phyloP scores from a whole-genome alignment of 2,329 filamentous ascomycete species.

The Aulographum hederae region DNA sequence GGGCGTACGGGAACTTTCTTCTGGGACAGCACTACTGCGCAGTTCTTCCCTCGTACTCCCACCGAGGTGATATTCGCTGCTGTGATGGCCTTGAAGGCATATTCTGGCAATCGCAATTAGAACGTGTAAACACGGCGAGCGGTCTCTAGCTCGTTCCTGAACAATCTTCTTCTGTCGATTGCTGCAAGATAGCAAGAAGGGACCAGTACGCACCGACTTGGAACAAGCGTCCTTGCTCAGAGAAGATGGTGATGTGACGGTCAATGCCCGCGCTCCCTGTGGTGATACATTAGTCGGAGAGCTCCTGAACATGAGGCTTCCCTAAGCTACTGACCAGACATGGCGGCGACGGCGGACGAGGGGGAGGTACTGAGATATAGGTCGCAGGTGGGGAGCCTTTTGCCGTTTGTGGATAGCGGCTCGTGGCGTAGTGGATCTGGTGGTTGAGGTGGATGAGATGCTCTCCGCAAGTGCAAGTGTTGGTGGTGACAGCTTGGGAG shows the following conservation, averaged over 20 bases:
- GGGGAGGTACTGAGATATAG: no score
- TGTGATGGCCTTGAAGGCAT: conserved; percentile 99
- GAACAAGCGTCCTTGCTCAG: conserved; percentile 92
- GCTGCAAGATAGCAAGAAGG: not conserved
- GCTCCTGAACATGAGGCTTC: no score
- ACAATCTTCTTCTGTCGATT: not conserved
- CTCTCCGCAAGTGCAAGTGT: no score
- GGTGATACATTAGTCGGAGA: no score
- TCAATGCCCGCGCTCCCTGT: conserved; percentile 80
- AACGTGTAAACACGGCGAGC: no score
- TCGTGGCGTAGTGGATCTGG: no score
- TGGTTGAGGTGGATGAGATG: no score
- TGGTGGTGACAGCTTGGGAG: no score
- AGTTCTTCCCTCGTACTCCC: conserved; percentile 89
- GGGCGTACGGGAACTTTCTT: conserved; percentile 92
- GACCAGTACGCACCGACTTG: conserved; percentile 63
- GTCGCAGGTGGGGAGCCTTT: no score
- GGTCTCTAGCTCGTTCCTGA: not conserved
- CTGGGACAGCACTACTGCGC: conserved; percentile 90
- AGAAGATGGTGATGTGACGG: conserved; percentile 99
- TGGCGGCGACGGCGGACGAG: no score
- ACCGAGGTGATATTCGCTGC: conserved; percentile 98
- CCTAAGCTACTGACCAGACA: no score
- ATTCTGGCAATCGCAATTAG: conserved; percentile 53
- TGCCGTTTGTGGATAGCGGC: no score